phyloP scores from a whole-genome alignment of 2,329 filamentous ascomycete genomes.

The Didymella segeticola region DNA sequence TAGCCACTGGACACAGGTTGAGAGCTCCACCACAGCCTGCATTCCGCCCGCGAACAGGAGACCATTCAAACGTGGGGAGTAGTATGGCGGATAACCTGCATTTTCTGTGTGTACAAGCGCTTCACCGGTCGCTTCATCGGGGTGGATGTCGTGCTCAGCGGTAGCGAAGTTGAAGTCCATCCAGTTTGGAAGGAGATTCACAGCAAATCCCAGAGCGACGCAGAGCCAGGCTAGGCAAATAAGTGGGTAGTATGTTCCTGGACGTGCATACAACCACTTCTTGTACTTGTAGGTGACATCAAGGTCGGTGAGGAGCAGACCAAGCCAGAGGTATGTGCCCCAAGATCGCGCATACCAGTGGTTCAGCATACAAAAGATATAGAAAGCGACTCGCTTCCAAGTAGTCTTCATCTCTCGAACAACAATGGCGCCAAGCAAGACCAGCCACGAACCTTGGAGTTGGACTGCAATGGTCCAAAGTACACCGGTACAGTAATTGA shows the following conservation, averaged over 20 bases:
- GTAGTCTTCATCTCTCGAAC: slow-evolving; percentile 55
- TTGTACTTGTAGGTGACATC: slow-evolving; percentile 57
- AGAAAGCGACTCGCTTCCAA: slow-evolving; percentile 57
- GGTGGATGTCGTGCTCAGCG: slow-evolving; percentile 54
- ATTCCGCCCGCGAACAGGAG: slow-evolving; percentile 51
- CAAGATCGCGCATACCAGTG: slow-evolving; percentile 58
- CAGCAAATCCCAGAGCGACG: slow-evolving; percentile 43
- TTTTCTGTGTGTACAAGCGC: slow-evolving; percentile 43
- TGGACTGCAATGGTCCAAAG: slow-evolving; percentile 60
- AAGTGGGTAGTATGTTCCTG: slow-evolving; percentile 48
- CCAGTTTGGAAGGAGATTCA: slow-evolving; percentile 50
- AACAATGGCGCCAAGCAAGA: slow-evolving; percentile 52
- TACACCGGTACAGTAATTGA: slow-evolving; percentile 58
- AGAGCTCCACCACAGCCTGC: slow-evolving; percentile 48
- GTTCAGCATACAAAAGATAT: slow-evolving; percentile 51
- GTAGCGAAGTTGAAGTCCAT: slow-evolving; percentile 48
- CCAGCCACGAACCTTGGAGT: slow-evolving; percentile 56
- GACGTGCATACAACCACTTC: slow-evolving; percentile 46
- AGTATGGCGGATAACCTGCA: slow-evolving; percentile 54
- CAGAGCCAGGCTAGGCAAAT: slow-evolving; percentile 40
- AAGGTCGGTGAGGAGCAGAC: slow-evolving; percentile 54
- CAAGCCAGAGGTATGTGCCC: slow-evolving; percentile 56
- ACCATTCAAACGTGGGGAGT: slow-evolving; percentile 53
- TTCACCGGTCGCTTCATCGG: slow-evolving; percentile 49
- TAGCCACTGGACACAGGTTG: slow-evolving; percentile 49